Conservation (phyloP, 371 early-diverging fungal genomes). For the Syncephalastrum racemosum region DNA sequence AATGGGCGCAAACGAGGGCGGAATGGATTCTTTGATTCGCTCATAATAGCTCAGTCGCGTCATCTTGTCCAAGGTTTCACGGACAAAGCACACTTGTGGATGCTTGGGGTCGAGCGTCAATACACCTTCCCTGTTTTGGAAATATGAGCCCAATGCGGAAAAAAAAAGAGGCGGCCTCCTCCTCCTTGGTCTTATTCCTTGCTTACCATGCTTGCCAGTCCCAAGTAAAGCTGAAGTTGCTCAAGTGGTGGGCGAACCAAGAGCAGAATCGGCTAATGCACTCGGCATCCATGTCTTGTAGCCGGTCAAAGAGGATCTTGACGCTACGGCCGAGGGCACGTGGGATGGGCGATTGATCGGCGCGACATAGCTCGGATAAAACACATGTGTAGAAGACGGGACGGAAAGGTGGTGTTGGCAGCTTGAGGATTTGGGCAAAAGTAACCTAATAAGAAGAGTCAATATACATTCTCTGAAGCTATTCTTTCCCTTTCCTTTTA, state of each 20-base stretch:
- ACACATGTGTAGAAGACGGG: constrained; percentile 81
- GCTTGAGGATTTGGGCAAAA: constrained; percentile 67
- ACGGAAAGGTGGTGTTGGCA: constrained; percentile 68
- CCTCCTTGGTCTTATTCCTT: not conserved
- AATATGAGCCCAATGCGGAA: not conserved
- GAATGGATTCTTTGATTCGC: constrained; percentile 76
- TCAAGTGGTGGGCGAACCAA: constrained; percentile 90
- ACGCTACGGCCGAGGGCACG: constrained; percentile 61
- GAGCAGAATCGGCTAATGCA: constrained; percentile 76
- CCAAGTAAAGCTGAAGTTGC: constrained; percentile 92
- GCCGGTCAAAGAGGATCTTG: constrained; percentile 58
- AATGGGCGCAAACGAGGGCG: constrained; percentile 60
- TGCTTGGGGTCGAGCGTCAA: constrained; percentile 44
- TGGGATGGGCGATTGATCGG: constrained; percentile 65
- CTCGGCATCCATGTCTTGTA: constrained; percentile 83
- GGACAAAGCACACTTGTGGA: constrained; percentile 66
- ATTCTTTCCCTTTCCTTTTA: not conserved
- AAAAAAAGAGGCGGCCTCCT: not conserved
- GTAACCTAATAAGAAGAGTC: constrained; percentile 26
- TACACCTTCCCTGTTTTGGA: constrained; percentile 39
- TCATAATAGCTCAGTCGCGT: constrained; percentile 87
- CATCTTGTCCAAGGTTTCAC: constrained; percentile 81
- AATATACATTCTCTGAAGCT: not conserved
- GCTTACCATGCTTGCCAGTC: constrained; percentile 86
- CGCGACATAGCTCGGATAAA: constrained; percentile 80